A percentile compares a stretch with the other conserved stretches of the same genome.
phyloP scores from a whole-genome alignment of 176 grass and related monocot species.

The Ensete glaucum region DNA sequence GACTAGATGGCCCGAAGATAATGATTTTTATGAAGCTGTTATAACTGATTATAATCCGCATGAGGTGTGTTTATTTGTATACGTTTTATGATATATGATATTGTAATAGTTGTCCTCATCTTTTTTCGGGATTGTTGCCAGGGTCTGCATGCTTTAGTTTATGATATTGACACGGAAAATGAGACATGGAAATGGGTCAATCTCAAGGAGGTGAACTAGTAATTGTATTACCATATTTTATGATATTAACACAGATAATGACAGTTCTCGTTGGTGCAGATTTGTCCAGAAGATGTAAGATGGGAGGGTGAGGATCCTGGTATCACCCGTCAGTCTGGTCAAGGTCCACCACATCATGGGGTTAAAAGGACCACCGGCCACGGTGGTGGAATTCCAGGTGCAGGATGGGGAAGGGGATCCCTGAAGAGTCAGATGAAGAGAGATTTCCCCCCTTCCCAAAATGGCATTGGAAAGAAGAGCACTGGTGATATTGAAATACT shows the following conservation, averaged over 20 bases:
- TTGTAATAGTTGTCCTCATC: neutral
- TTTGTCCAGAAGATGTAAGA: constrained; percentile 4
- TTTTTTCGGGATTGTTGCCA: neutral
- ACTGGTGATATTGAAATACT: neutral
- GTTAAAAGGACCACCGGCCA: neutral
- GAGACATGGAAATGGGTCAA: constrained; percentile 15
- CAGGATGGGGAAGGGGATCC: neutral
- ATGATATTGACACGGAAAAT: neutral
- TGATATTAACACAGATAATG: neutral
- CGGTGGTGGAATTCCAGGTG: neutral
- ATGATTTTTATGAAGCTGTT: constrained; percentile 31
- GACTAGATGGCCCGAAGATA: constrained; percentile 31
- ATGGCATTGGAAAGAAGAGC: neutral
- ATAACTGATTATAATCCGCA: constrained; percentile 16
- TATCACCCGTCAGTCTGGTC: neutral
- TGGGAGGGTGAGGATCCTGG: neutral
- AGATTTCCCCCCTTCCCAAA: neutral
- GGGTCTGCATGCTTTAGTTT: constrained; percentile 7
- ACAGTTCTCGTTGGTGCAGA: neutral
- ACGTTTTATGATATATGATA: neutral
- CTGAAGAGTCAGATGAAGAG: neutral
- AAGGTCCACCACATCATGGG: neutral
- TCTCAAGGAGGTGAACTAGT: constrained; percentile 5
- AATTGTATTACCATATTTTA: neutral
- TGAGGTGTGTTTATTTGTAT: constrained; percentile 8